These are phyloP conservation scores for Pythium utonaiense DNA, from an alignment of 352 stramenopile species.

Conservation along the genomic window DNA sequence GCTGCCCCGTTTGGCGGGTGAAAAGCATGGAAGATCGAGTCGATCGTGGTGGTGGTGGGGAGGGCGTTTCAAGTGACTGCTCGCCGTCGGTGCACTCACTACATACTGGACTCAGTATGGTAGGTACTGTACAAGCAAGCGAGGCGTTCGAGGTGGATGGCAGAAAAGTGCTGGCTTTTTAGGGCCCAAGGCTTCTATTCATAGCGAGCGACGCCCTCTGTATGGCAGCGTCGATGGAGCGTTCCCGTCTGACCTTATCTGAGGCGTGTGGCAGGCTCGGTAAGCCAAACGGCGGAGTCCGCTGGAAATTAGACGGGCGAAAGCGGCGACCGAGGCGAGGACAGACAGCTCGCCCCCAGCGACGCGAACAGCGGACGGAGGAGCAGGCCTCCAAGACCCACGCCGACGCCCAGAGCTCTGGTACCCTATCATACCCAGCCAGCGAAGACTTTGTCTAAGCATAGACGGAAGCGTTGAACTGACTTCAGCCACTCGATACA, in stretches of 20 bases:
- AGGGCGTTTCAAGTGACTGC: not conserved
- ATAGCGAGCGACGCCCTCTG: constrained; percentile 9
- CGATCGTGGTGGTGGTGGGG: too few species aligned
- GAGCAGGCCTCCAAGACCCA: not conserved
- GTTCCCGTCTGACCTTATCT: constrained; percentile 6
- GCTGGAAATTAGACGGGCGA: not conserved
- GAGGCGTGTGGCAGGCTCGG: not conserved
- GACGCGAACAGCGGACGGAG: not conserved
- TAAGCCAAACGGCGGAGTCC: not conserved
- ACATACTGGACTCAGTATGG: not conserved
- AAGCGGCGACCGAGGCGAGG: not conserved
- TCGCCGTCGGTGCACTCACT: not conserved
- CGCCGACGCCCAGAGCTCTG: not conserved
- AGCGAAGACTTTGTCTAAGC: not conserved
- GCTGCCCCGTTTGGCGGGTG: too few species aligned
- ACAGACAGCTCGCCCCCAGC: not conserved
- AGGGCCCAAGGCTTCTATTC: constrained; percentile 22
- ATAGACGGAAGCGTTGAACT: not conserved
- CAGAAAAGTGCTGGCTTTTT: constrained; percentile 27
- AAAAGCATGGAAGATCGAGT: constrained; percentile 5
- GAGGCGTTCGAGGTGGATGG: not conserved
- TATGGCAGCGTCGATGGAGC: not conserved
- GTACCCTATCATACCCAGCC: not conserved
- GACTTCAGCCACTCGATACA: not conserved
- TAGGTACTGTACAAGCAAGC: not conserved